These are phyloP conservation scores for Fusarium proliferatum DNA, from an alignment of 2,329 filamentous ascomycete genomes.

Conservation along the genomic window DNA sequence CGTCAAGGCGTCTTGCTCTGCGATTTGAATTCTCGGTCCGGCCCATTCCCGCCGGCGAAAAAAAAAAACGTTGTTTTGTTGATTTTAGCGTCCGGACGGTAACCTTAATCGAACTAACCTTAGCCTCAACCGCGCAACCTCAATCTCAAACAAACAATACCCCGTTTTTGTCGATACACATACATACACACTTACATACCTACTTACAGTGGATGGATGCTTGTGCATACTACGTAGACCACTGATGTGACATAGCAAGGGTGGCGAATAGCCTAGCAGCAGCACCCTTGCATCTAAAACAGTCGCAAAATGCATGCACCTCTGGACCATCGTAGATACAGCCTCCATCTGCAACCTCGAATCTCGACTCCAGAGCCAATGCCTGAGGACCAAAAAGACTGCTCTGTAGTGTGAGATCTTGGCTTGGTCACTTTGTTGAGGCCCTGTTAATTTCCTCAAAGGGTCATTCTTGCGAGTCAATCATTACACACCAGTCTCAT, in stretches of 20 bases:
- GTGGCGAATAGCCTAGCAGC: neutral
- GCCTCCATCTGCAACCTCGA: neutral
- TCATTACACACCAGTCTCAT: neutral
- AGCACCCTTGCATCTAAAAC: neutral
- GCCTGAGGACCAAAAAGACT: neutral
- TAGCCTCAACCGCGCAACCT: neutral
- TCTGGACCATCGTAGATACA: neutral
- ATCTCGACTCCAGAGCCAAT: neutral
- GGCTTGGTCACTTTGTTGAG: neutral
- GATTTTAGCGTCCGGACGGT: constrained; percentile 21
- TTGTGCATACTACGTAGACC: neutral
- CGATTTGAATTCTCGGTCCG: constrained; percentile 21
- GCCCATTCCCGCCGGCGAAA: constrained; percentile 7
- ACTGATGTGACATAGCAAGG: neutral
- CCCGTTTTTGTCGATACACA: neutral
- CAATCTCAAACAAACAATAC: neutral
- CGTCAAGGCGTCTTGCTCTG: neutral
- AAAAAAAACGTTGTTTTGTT: constrained; percentile 1
- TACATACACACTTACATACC: neutral
- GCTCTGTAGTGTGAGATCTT: neutral
- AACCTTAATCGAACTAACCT: constrained; percentile 29
- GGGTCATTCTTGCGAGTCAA: constrained; percentile 22
- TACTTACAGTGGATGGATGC: neutral
- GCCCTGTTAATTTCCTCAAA: constrained; percentile 5
- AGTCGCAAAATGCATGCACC: neutral